Conservation (phyloP, 2,329 filamentous ascomycete species). For the Metarhizium rileyi region DNA sequence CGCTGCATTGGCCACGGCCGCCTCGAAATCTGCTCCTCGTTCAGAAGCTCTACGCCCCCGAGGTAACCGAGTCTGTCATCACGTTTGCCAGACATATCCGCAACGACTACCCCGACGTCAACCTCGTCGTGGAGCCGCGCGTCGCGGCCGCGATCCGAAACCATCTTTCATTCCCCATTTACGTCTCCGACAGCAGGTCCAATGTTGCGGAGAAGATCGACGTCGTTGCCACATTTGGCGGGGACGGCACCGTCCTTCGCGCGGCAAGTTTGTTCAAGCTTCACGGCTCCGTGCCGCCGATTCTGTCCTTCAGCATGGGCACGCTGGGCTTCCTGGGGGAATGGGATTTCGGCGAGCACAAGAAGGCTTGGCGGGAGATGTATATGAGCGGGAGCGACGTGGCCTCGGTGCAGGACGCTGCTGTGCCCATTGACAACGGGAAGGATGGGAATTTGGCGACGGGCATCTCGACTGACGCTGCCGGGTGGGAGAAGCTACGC, state of each 20-base stretch:
- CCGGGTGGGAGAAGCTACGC: slow-evolving; percentile 60
- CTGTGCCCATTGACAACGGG: slow-evolving; percentile 21
- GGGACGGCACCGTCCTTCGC: slow-evolving; percentile 46
- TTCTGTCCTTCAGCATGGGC: slow-evolving; percentile 94
- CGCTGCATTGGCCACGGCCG: slow-evolving; percentile 43
- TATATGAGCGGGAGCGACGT: slow-evolving; percentile 66
- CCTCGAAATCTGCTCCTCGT: slow-evolving; percentile 49
- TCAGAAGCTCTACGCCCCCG: slow-evolving; percentile 46
- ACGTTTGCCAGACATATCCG: slow-evolving; percentile 62
- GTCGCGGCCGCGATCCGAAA: slow-evolving; percentile 65
- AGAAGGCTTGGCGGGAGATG: slow-evolving; percentile 82
- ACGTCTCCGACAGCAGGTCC: slow-evolving; percentile 40
- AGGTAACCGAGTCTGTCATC: slow-evolving; percentile 42
- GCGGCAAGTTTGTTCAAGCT: slow-evolving; percentile 57
- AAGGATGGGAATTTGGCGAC: slow-evolving; percentile 4
- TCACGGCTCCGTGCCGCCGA: slow-evolving; percentile 71
- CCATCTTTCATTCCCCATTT: slow-evolving; percentile 63
- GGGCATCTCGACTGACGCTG: slow-evolving; percentile 7
- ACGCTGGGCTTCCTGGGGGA: slow-evolving; percentile 90
- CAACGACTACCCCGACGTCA: slow-evolving; percentile 68
- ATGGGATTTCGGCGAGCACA: slow-evolving; percentile 92
- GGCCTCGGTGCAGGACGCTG: slow-evolving; percentile 31
- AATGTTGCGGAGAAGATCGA: slow-evolving; percentile 73
- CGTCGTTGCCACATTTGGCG: slow-evolving; percentile 80
- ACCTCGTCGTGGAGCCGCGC: slow-evolving; percentile 72